Evolutionary conservation across 768 basidiomycete genomes (phyloP), one percentile per base, ranked within the genome.

Genomic region (Tricholoma hemisulphureum): DNA sequence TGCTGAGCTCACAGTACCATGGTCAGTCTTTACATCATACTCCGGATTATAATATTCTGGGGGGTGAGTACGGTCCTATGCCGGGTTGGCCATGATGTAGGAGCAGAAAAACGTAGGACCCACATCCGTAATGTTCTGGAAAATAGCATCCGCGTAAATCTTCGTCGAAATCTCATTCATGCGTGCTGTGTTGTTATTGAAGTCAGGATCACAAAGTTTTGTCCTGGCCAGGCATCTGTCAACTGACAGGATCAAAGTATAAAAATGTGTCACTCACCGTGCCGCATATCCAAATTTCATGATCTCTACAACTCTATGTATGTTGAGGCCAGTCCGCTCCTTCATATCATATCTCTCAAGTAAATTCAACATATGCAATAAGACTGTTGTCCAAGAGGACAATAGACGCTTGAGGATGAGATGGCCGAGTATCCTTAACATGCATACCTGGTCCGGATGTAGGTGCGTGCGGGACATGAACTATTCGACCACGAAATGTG

Each of bases 341-440:
- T 75, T 73, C 16, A 79, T 62, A 31, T 82, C 71, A 65, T 83
- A 98, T n/a, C 81, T 78, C 67, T 97, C 95, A 46, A 96, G 74
- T 18, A 95, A 69, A 67, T 98, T 97, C n/a, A 98, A 75, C 81
- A 98, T 89, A 67, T 93, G 89, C 37, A 97, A 74, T 39, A 98
- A 75, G n/a, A 91, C 91, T 79, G 26, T 50, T 24, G 26, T 18
- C 49, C 49, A 46, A 20, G 48, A 31, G 45, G 39, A 21, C 34
- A 54, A 43, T 53, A 43, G 58, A 34, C 13, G 16, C 7, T 26
- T 29, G 21, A 55, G 43, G 28, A 29, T 37, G 49, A 45, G n/a
- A 14, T 26, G 16, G 29, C 6, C 20, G 16, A 10, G 43, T 37
- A 10, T 9, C 4, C 24, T 23, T 20, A 4, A 21, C n/a, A n/a